A percentile compares a stretch with the other conserved stretches of the same genome.
phyloP scores from a whole-genome alignment of 2,329 filamentous ascomycete genomes.

The Scedosporium aurantiacum region DNA sequence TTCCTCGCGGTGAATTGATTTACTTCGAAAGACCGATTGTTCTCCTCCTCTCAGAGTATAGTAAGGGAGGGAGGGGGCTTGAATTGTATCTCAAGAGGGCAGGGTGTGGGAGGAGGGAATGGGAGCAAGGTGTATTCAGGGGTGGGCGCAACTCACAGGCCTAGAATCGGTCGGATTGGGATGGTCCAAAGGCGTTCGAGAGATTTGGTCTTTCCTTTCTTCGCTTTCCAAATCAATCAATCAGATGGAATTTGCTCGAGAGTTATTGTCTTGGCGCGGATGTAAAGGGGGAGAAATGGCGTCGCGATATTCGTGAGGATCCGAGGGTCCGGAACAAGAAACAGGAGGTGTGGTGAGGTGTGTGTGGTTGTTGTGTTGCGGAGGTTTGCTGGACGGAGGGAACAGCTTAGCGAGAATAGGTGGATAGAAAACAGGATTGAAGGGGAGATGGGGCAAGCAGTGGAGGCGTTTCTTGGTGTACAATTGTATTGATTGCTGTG shows the following conservation, averaged over 20 bases:
- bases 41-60: not conserved
- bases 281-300: not conserved
- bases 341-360: not conserved
- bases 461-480: not conserved
- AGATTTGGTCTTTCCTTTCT: not conserved
- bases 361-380: not conserved
- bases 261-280: not conserved
- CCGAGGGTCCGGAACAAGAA: not conserved
- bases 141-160: slow-evolving; percentile 7
- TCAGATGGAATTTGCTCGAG: not conserved
- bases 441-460: not conserved
- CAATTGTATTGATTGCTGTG: too few relatives aligned
- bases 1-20: not conserved
- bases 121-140: not conserved
- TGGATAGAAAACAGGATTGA: not conserved
- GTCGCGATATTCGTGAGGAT: not conserved
- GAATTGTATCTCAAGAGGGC: not conserved
- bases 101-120: not conserved
- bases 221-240: not conserved
- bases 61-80: not conserved
- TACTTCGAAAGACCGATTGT: not conserved
- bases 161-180: not conserved
- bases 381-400: not conserved
- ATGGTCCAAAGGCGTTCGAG: not conserved
- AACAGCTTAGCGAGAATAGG: not conserved